Evolutionary conservation across 2,329 filamentous ascomycete species (phyloP), one percentile per base, ranked within the genome.

Genomic region (Penicillium sp.): DNA sequence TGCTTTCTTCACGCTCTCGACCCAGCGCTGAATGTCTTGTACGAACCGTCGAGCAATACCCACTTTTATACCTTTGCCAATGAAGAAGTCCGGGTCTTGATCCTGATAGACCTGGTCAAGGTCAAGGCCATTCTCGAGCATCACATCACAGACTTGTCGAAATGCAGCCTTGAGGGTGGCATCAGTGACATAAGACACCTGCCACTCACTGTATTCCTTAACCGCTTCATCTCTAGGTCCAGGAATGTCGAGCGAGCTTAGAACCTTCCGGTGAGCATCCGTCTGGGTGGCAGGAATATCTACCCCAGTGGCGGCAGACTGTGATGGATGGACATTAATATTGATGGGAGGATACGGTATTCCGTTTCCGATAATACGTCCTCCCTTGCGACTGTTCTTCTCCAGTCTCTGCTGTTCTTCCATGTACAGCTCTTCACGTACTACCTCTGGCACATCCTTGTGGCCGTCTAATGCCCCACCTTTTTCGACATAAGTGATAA

Each of bases 121-220:
- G 16, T 55, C 39, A 21, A 55, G 53, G n/a, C 53, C 39, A 51
- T 55, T 23, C 3, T 44, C 53, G 14, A 55, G 31, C 16, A 43
- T 43, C 27, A 54, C n/a, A 27, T 43, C 44, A 19, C 50, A 53
- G 27, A n/a, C 43, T 37, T 53, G 11, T 45, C 42, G n/a, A 27
- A 53, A 31, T 27, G 44, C n/a, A 37, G 43, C 50, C 39, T 53
- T 47, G 9, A 53, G 25, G 27, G 29, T 39, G 21, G 39, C 27
- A 35, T 53, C 29, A 27, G 39, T 45, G 4, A 47, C n/a, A 45
- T 25, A n/a, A 11, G 29, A 37, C 31, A 45, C 19, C 33, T 46
- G 50, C 50, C 42, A 53, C 6, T 56, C 50, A 47, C 53, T n/a
- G n/a, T 59, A 59, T 23, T 59, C 57, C 27, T 59, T 54, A 19